A percentile compares a stretch with the other conserved stretches of the same genome.
Conservation (phyloP, 1,284 basidiomycete genomes). For the Caloboletus firmus region DNA sequence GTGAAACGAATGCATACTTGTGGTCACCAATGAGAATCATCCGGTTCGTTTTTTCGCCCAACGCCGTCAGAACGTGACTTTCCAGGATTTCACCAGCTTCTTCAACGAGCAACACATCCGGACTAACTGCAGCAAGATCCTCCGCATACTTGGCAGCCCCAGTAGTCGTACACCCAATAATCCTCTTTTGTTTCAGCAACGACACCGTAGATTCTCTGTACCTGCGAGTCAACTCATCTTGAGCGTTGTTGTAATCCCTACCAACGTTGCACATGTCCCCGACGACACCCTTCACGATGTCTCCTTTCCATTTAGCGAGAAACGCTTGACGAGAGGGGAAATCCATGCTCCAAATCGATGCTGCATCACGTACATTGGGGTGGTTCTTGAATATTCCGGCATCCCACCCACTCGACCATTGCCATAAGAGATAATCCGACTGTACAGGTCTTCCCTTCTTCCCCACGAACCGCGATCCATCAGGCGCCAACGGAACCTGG, state of each 20-base stretch:
- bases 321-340: slow-evolving; percentile 32
- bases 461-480: slow-evolving; percentile 47
- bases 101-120: slow-evolving; percentile 59
- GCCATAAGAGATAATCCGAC: slow-evolving; percentile 44
- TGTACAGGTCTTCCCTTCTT: slow-evolving; percentile 38
- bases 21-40: slow-evolving; percentile 69
- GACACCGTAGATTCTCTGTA: slow-evolving; percentile 39
- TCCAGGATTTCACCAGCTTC: slow-evolving; percentile 72
- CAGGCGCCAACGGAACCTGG: slow-evolving; percentile 39
- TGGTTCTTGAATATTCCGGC: slow-evolving; percentile 43
- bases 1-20: slow-evolving; percentile 47
- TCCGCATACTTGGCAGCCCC: slow-evolving; percentile 60
- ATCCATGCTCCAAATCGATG: slow-evolving; percentile 48
- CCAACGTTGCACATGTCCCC: slow-evolving; percentile 40
- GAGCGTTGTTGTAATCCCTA: slow-evolving; percentile 43
- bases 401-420: slow-evolving; percentile 46
- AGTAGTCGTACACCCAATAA: slow-evolving; percentile 68
- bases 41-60: slow-evolving; percentile 48
- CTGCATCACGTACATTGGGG: slow-evolving; percentile 27
- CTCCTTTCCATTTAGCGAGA: slow-evolving; percentile 42
- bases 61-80: slow-evolving; percentile 60
- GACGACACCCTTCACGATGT: slow-evolving; percentile 40
- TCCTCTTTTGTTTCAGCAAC: slow-evolving; percentile 48
- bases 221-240: slow-evolving; percentile 39
- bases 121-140: slow-evolving; percentile 45